Conservation (phyloP, 148 eudicot genomes). For the Persicaria maculosa region DNA sequence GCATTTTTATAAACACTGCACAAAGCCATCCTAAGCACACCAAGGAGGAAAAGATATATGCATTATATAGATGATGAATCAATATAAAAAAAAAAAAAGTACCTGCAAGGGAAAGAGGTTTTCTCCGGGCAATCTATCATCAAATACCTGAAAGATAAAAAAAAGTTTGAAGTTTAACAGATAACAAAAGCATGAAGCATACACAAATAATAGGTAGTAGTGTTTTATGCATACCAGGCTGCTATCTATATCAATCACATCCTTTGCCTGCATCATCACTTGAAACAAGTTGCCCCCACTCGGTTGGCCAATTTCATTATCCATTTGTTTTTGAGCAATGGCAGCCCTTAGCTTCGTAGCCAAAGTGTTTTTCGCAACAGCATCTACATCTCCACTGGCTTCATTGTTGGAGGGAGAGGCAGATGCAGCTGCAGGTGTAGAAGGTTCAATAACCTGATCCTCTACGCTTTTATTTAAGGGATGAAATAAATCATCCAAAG, state of each 20-base stretch:
- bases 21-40: not conserved
- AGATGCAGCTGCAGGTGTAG: constrained; percentile 43
- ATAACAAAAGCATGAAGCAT: constrained; percentile 1
- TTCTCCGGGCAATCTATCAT: constrained; percentile 80
- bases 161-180: not conserved
- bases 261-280: constrained; percentile 81
- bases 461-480: constrained; percentile 53
- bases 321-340: constrained; percentile 85
- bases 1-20: not conserved
- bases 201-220: not conserved
- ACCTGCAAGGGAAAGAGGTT: constrained; percentile 90
- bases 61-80: not conserved
- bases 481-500: constrained; percentile 85
- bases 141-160: constrained; percentile 58
- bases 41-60: not conserved
- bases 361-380: constrained; percentile 56
- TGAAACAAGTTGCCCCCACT: constrained; percentile 79
- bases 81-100: constrained; percentile 7
- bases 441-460: constrained; percentile 41
- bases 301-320: constrained; percentile 57
- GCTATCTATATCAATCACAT: constrained; percentile 72
- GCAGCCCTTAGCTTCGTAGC: constrained; percentile 83
- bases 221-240: constrained; percentile 54
- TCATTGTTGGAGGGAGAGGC: constrained; percentile 43
- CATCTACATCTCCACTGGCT: constrained; percentile 29